Conservation (phyloP, 805 yeast genomes). For the Saccharomycopsis capsularis region DNA sequence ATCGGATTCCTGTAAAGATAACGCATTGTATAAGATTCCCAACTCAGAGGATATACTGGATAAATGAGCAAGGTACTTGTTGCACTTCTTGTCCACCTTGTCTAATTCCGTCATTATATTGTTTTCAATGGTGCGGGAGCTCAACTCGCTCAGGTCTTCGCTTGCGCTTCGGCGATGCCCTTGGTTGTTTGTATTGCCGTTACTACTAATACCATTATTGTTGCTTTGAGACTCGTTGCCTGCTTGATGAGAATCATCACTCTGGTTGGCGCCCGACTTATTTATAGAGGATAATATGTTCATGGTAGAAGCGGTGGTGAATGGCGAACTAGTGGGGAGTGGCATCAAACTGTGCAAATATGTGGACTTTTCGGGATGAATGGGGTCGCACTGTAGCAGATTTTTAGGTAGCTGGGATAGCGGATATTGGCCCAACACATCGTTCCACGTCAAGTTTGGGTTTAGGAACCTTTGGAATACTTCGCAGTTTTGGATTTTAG, state of each 20-base stretch:
- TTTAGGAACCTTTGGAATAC: conserved; percentile 75
- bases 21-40: conserved; percentile 18
- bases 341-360: conserved; percentile 17
- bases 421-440: conserved; percentile 55
- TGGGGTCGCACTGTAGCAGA: conserved; percentile 20
- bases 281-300: not conserved
- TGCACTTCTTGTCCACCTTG: conserved; percentile 14
- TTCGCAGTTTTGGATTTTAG: conserved; percentile 47
- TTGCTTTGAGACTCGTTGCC: no score
- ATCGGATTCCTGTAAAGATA: conserved; percentile 16
- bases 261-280: not conserved
- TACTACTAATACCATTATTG: not conserved
- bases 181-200: not conserved
- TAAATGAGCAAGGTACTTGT: conserved; percentile 13
- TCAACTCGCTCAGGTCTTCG: conserved; percentile 11
- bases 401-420: conserved; percentile 26
- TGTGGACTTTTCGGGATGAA: conserved; percentile 17
- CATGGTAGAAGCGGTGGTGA: not conserved
- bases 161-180: not conserved
- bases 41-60: conserved; percentile 15
- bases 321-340: conserved; percentile 11
- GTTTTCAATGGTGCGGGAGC: conserved; percentile 10
- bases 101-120: conserved; percentile 15
- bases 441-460: conserved; percentile 80
- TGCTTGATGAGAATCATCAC: not conserved